Evolutionary conservation across 257 asterid genomes (phyloP), one percentile per base, ranked within the genome.

Genomic region (Penstemon davidsonii): DNA sequence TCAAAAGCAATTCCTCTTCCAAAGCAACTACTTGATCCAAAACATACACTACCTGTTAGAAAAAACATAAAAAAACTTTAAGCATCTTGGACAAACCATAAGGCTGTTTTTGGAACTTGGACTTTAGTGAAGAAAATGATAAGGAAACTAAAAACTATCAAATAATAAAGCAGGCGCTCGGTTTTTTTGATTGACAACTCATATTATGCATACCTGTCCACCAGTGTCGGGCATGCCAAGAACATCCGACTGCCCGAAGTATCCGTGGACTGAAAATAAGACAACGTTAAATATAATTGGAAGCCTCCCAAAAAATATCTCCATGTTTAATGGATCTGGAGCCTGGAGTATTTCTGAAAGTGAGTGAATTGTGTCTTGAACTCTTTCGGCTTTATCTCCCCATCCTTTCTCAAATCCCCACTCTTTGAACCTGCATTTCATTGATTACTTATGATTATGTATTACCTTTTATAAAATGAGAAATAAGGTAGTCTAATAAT

Each of bases 221-320:
- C 98, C 97, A 4, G 97, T 92, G 81, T 92, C 98, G 6, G 98
- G 98, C 80, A 92, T 77, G 66, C 98, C 97, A 64, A 92, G 97
- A 53, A 92, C 98, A 64, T 86, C 85, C 0, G 90, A 77, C 75
- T 92, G 97, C 47, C 98, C 98, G 71, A 92, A 88, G 80, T 88
- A 92, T 60, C 97, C 98, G 36, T 90, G 98, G 8, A 88, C 81
- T 36, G 97, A 90, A 65, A 92, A 88, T 4, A 92, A 79, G 8
- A 92, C 96, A 42, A 92, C 82, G 15, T 88, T 90, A 76, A 88
- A 92, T 60, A 92, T 76, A 51, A 70, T 73, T 6, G 98, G 96
- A 73, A 92, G 91, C 84, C 86, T 83, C 44, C 91, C 87, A 13
- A 92, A 82, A 64, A 92, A 90, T 55, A 45, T 77, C 70, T 86